Evolutionary conservation across 805 yeast genomes (phyloP).

Genomic region (Myxozyma lipomycoides): DNA sequence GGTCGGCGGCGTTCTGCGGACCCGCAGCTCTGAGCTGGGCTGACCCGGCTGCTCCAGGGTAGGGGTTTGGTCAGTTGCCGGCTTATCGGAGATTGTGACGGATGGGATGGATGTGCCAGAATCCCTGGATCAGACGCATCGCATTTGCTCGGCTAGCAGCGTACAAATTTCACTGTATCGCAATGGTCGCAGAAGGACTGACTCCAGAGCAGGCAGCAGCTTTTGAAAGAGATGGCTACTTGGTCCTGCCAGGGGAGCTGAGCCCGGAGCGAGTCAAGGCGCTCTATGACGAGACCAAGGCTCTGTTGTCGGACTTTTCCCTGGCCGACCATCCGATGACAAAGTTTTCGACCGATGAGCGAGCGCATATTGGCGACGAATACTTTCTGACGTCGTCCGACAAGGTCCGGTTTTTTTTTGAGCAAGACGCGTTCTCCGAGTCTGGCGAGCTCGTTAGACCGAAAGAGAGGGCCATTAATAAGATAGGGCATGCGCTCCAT

Average conservation of each 20-base stretch:
- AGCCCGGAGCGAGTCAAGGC: slow-evolving; percentile 40
- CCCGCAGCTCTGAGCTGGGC: no score
- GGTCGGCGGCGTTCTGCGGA: no score
- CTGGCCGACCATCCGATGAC: slow-evolving; percentile 61
- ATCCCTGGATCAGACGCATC: no score
- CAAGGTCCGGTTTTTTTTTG: slow-evolving; percentile 66
- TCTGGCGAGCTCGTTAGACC: slow-evolving; percentile 52
- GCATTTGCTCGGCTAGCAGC: no score
- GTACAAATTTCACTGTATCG: no score
- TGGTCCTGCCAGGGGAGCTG: slow-evolving; percentile 57
- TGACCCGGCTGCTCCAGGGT: no score
- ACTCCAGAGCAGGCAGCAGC: slow-evolving; percentile 48
- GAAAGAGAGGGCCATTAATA: slow-evolving; percentile 59
- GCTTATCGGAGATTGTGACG: no score
- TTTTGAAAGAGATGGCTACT: slow-evolving; percentile 55
- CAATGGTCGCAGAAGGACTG: slow-evolving; percentile 34
- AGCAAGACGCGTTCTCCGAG: slow-evolving; percentile 60
- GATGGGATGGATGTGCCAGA: no score
- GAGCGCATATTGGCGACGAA: slow-evolving; percentile 65
- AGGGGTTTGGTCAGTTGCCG: no score
- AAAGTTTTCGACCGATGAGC: slow-evolving; percentile 55
- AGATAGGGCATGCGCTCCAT: slow-evolving; percentile 77
- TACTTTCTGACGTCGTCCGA: slow-evolving; percentile 68
- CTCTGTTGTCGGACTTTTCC: slow-evolving; percentile 50
- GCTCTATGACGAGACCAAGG: slow-evolving; percentile 45